phyloP scores from a whole-genome alignment of 2,329 filamentous ascomycete genomes.

The Epichloe uncinata region DNA sequence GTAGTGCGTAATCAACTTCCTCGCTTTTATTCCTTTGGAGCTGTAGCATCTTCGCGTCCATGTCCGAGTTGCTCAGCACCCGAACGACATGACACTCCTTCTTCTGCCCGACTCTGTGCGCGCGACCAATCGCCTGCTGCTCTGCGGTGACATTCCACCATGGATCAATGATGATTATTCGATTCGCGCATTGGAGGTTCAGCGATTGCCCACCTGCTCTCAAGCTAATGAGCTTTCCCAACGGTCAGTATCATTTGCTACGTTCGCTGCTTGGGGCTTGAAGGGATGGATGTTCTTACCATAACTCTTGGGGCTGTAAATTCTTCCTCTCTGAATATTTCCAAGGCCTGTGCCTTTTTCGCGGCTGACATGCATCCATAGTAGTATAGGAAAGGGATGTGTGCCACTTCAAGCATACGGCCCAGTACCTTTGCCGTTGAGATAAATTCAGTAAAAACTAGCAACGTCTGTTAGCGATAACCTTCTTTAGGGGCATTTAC shows the following conservation, averaged over 20 bases:
- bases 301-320: too few species aligned
- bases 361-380: too few species aligned
- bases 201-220: constrained; percentile 23
- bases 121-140: constrained; percentile 47
- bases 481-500: too few species aligned
- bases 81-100: constrained; percentile 46
- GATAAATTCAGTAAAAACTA: too few species aligned
- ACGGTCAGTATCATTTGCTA: not conserved
- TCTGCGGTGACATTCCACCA: constrained; percentile 52
- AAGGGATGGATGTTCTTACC: too few species aligned
- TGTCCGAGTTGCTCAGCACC: constrained; percentile 38
- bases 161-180: constrained; percentile 39
- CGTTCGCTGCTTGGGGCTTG: too few species aligned
- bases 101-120: constrained; percentile 51
- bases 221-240: constrained; percentile 20
- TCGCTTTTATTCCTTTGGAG: constrained; percentile 44
- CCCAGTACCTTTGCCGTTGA: too few species aligned
- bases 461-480: too few species aligned
- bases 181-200: constrained; percentile 31
- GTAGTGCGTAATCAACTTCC: constrained; percentile 23
- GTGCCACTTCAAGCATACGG: too few species aligned
- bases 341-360: too few species aligned
- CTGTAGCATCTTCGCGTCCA: constrained; percentile 42
- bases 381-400: too few species aligned
- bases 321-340: too few species aligned